phyloP scores from a whole-genome alignment of 768 basidiomycete genomes.

The Russula abietina region DNA sequence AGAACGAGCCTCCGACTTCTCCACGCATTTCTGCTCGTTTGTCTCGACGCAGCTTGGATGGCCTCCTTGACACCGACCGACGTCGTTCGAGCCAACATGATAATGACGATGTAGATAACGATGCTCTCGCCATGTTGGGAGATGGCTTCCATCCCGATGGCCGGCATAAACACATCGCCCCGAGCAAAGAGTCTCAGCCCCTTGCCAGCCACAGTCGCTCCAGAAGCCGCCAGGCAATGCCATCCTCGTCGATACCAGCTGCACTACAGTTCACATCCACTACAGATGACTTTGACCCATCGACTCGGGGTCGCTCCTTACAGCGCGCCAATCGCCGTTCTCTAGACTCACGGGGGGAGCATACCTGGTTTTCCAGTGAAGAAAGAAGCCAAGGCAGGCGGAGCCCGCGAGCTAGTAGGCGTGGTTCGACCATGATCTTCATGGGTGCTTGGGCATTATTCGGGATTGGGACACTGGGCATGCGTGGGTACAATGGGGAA shows the following conservation, averaged over 20 bases:
- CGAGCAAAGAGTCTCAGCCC: conserved; percentile 53
- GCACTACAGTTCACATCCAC: conserved; percentile 28
- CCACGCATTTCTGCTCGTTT: conserved; percentile 28
- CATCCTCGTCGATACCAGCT: conserved; percentile 30
- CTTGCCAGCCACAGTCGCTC: conserved; percentile 32
- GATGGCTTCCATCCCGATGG: conserved; percentile 76
- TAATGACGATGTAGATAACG: conserved; percentile 45
- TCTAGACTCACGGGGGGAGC: conserved; percentile 9
- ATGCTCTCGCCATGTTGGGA: conserved; percentile 49
- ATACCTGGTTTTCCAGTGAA: conserved; percentile 9
- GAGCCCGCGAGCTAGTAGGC: conserved; percentile 58
- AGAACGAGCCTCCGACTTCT: conserved; percentile 37
- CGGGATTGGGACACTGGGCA: conserved; percentile 50
- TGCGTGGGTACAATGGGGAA: conserved; percentile 29
- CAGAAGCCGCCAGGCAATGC: conserved; percentile 27
- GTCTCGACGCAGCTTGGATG: conserved; percentile 31
- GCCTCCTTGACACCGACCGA: conserved; percentile 26
- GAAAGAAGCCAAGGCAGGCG: conserved; percentile 26
- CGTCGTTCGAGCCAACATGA: conserved; percentile 31
- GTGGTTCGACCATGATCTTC: conserved; percentile 75
- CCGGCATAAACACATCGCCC: conserved; percentile 53
- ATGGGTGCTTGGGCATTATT: conserved; percentile 72
- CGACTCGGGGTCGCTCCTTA: conserved; percentile 41
- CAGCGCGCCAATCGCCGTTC: conserved; percentile 35
- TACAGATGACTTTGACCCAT: conserved; percentile 10